These are phyloP conservation scores for Citrullus colocynthis DNA, from an alignment of 306 rosid genomes.

Conservation along the genomic window DNA sequence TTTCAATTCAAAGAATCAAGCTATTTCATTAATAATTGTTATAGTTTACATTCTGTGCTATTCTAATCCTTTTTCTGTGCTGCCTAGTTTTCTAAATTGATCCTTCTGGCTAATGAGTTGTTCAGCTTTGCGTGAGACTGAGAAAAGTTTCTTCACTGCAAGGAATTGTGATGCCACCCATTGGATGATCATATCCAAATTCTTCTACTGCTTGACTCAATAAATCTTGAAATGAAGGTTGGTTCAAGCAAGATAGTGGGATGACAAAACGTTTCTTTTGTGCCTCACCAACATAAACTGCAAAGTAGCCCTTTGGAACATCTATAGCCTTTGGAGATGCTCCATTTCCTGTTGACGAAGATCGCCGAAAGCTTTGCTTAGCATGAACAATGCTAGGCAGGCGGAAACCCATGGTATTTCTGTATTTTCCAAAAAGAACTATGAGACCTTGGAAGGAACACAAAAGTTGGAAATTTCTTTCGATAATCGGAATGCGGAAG, in stretches of 20 bases:
- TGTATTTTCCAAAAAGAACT: background rate
- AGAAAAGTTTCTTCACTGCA: slow-evolving; percentile 12
- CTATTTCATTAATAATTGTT: background rate
- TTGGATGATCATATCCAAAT: slow-evolving; percentile 28
- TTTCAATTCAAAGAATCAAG: background rate
- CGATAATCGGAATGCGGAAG: background rate
- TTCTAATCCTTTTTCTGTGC: background rate
- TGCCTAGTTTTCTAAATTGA: background rate
- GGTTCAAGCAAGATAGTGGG: slow-evolving; percentile 29
- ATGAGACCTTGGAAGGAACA: background rate
- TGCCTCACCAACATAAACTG: background rate
- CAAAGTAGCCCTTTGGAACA: background rate
- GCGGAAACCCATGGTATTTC: background rate
- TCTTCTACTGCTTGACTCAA: slow-evolving; percentile 24
- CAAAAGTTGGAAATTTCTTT: background rate
- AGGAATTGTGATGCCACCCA: slow-evolving; percentile 29
- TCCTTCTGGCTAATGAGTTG: background rate
- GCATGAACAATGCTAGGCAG: background rate
- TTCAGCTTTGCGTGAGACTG: background rate
- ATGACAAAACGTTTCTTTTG: slow-evolving; percentile 10
- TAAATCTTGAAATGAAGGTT: slow-evolving; percentile 21
- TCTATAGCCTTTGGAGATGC: background rate
- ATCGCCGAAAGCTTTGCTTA: slow-evolving; percentile 3
- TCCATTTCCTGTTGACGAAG: background rate
- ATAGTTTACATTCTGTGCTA: background rate